These are phyloP conservation scores for Fusarium denticulatum DNA, from an alignment of 2,329 filamentous ascomycete genomes.

Conservation along the genomic window DNA sequence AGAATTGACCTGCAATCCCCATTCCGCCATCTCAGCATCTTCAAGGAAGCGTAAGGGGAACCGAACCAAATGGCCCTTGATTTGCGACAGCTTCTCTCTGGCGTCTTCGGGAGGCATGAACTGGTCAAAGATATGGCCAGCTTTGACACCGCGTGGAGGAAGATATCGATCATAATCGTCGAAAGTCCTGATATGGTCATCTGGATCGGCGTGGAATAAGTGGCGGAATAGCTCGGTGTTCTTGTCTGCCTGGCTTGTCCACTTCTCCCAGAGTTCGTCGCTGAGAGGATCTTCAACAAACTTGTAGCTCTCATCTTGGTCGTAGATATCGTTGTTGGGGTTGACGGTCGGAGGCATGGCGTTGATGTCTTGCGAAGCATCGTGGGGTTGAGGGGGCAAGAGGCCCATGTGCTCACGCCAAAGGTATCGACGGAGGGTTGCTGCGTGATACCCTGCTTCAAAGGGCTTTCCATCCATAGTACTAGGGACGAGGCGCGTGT, in stretches of 20 bases:
- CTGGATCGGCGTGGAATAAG: constrained; percentile 87
- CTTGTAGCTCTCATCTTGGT: constrained; percentile 69
- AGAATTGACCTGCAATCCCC: constrained; percentile 84
- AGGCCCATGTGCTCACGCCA: constrained; percentile 93
- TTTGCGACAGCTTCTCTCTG: constrained; percentile 76
- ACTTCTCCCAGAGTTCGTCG: constrained; percentile 73
- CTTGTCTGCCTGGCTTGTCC: constrained; percentile 73
- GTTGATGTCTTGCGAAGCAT: constrained; percentile 74
- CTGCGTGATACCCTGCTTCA: constrained; percentile 82
- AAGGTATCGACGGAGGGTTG: constrained; percentile 81
- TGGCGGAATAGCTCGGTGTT: constrained; percentile 83
- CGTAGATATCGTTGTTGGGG: constrained; percentile 70
- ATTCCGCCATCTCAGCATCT: constrained; percentile 89
- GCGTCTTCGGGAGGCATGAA: constrained; percentile 79
- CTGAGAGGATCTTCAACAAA: constrained; percentile 77
- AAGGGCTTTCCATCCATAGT: constrained; percentile 83
- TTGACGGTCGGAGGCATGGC: constrained; percentile 75
- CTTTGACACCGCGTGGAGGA: constrained; percentile 74
- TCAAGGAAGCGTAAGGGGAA: constrained; percentile 91
- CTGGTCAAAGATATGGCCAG: constrained; percentile 87
- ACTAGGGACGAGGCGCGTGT: constrained; percentile 75
- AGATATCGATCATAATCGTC: constrained; percentile 87
- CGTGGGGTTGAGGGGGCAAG: constrained; percentile 75
- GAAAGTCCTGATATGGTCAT: constrained; percentile 86
- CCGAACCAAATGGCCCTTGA: constrained; percentile 92